Evolutionary conservation across 2,329 filamentous ascomycete species (phyloP).

Genomic region (Byssothecium circinans): DNA sequence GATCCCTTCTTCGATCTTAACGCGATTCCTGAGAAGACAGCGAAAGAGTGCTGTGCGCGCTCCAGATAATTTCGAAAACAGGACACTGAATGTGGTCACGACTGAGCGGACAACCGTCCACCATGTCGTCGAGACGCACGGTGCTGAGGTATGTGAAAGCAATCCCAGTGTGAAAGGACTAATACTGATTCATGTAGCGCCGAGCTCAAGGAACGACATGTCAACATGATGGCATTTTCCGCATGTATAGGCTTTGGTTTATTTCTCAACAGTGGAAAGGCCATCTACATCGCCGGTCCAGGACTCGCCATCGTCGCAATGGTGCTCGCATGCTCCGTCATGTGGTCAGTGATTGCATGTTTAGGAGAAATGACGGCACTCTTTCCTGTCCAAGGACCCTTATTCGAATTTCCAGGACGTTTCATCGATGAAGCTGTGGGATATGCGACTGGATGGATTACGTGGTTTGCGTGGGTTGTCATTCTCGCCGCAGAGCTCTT

Average conservation of each 20-base stretch:
- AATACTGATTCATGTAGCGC: slow-evolving; percentile 13
- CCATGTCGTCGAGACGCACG: slow-evolving; percentile 28
- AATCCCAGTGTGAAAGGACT: not conserved
- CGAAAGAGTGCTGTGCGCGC: no score
- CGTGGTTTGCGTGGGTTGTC: slow-evolving; percentile 80
- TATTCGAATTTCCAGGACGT: slow-evolving; percentile 84
- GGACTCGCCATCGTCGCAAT: slow-evolving; percentile 42
- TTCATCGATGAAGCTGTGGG: slow-evolving; percentile 68
- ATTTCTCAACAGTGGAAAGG: slow-evolving; percentile 42
- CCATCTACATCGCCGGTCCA: slow-evolving; percentile 43
- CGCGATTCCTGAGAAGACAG: slow-evolving; percentile 6
- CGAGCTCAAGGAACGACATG: slow-evolving; percentile 32
- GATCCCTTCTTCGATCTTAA: no score
- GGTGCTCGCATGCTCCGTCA: slow-evolving; percentile 39
- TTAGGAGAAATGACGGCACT: slow-evolving; percentile 86
- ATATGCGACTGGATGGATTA: slow-evolving; percentile 50
- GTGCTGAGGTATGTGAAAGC: slow-evolving; percentile 21
- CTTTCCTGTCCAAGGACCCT: slow-evolving; percentile 86
- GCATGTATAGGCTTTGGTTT: slow-evolving; percentile 42
- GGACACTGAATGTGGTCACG: slow-evolving; percentile 10
- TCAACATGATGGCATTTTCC: slow-evolving; percentile 44
- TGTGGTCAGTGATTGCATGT: slow-evolving; percentile 43
- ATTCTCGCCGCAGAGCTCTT: slow-evolving; percentile 60
- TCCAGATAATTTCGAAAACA: no score
- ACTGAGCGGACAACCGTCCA: slow-evolving; percentile 9